Evolutionary conservation across 768 basidiomycete species (phyloP), one percentile per base, ranked within the genome.

Genomic region (Termitomyces sp.): DNA sequence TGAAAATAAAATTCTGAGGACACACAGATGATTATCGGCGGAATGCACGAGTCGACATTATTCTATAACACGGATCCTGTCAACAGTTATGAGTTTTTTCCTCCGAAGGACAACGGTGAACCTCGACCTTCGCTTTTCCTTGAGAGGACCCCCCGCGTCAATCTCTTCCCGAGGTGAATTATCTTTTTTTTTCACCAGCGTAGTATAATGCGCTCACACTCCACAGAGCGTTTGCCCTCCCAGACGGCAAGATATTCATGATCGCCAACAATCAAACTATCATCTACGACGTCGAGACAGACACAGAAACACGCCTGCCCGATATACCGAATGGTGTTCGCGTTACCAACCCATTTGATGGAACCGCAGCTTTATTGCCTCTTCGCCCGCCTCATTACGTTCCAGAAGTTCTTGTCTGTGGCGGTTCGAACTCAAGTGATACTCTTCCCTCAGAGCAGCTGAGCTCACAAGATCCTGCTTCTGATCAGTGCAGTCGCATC

Each of bases 61-160:
- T 61, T 61, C 53, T 61, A 61, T 46, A 61, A 88, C 65, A 83
- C 80, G 31, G 77, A 74, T 54, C 84, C 84, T 4, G 79, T 82
- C 53, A 86, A 85, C 68, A 86, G 83, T 0, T 71, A 73, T 54
- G 76, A 76, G 57, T 78, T 55, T 24, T 59, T 59, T 18, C 58
- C 58, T 41, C 46, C 58, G 3, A 78, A 78, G 55, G 75, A 76
- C 54, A 68, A 71, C 20, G 74, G 74, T 54, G 5, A 53, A 20
- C 58, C 58, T 13, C 42, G 58, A 20, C 44, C 44, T 24, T 24
- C 58, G 6, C 13, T 51, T 44, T 54, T 58, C 4, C 58, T 58
- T n/a, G 36, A 54, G 48, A 47, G 58, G 3, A 64, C 53, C 55
- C 57, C 71, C 31, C 70, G 68, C 6, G 66, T 59, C 6, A 64